Base-by-base conservation (phyloP, 257 asterid species). In the Solanum gandarillasii region DNA sequence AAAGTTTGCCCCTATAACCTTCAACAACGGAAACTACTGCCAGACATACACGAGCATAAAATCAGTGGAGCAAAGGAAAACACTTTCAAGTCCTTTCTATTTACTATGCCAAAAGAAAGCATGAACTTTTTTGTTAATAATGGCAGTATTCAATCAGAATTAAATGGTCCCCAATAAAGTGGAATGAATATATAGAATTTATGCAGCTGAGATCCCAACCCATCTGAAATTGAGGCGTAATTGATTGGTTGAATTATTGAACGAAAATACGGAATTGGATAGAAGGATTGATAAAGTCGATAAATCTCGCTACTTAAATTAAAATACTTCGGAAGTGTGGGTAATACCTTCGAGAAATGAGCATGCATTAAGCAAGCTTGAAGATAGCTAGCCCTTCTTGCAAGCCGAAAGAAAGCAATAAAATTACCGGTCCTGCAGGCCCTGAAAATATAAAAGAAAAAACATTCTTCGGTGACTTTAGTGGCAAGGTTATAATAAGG, bases 311-410 rank as follows among this genome's bases (percentile, higher is more conserved):
- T 25, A 29, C 67, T 58, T 20, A 38, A 68, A 71, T 38, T 41
- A 67, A 71, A 62, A 71, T 32, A 85, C 18, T 27, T 14, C 12
- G 83, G 21, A 89, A 84, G 76, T 72, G 89, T 60, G 88, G 86
- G n/a, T 70, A 88, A 85, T 92, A 97, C 99, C 98, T 97, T 97
- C 39, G 99, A 94, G 90, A 97, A 97, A 93, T 97, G 99, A 87
- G 99, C 99, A 90, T 97, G 99, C 98, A 95, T 97, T 88, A 97
- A 91, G 92, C 99, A 97, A 71, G 98, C 98, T 90, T 97, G 99
- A 91, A 97, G 97, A 92, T 94, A 97, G 91, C 96, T 95, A 87
- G 98, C 99, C 89, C 91, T 97, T 78, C 91, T 91, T 16, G 99
- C 98, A 89, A 97, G 99, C 90, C 98, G 94, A 92, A 97, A 97